Base-by-base conservation (phyloP, 2,329 filamentous ascomycete species). In the Volutella citrinella region DNA sequence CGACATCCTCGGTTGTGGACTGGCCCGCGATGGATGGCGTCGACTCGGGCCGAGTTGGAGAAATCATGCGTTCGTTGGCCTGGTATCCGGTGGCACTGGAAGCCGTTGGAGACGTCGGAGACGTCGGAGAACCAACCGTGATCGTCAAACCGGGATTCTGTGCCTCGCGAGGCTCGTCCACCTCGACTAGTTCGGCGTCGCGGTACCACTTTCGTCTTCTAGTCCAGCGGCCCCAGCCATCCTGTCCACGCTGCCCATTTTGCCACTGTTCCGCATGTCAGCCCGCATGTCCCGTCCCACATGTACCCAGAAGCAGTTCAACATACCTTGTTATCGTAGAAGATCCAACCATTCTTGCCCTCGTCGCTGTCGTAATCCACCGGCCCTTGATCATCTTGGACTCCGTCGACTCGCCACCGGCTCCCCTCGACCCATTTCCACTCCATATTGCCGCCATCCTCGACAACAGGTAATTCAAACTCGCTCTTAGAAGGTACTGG, bases 201-300 rank as follows among this genome's bases (percentile, higher is more conserved):
- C 93, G 85, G 56, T 88, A 93, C 93, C 93, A 98, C 64, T 97
- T 96, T 43, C 93, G 72, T 15, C 93, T 80, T 11, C 93, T 79
- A 0, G 93, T 98, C 73, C 95, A 98, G 36, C 88, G 81, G 24
- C 87, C 87, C 93, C 93, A 98, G 33, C 90, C 87, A 52, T 98
- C 93, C 57, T 78, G 74, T 5, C 87, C 87, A 40, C 88, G 78
- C 12, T 86, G 83, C 13, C 90, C 90, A 49, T 87, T 84, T 58
- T 89, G 83, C 93, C 93, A 98, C 84, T 94, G 30, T 4, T n/a
- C n/a, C n/a, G n/a, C n/a, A n/a, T n/a, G n/a, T n/a, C n/a, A n/a
- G n/a, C n/a, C n/a, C n/a, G n/a, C n/a, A n/a, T n/a, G n/a, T n/a
- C n/a, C n/a, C n/a, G n/a, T n/a, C n/a, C n/a, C n/a, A n/a, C n/a